phyloP scores from a whole-genome alignment of 768 basidiomycete genomes.

The Tricholoma sp. region DNA sequence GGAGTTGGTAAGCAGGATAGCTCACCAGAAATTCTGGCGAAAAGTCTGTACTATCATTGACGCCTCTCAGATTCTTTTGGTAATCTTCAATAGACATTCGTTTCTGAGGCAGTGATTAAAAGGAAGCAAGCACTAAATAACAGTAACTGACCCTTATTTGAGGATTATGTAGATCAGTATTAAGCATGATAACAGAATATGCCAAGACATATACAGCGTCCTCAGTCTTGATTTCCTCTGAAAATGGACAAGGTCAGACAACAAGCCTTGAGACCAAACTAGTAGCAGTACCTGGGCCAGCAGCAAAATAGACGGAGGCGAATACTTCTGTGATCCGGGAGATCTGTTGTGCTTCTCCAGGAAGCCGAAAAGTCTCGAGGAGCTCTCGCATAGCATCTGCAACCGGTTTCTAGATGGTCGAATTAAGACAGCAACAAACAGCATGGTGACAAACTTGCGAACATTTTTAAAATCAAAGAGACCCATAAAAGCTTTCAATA shows the following conservation, averaged over 20 bases:
- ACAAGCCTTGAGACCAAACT: not conserved
- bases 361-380: conserved; percentile 88
- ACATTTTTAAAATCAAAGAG: conserved; percentile 90
- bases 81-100: conserved; percentile 97
- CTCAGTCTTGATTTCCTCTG: conserved; percentile 84
- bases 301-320: conserved; percentile 84
- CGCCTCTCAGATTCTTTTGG: conserved; percentile 84
- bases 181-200: conserved; percentile 96
- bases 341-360: conserved; percentile 95
- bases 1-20: not conserved
- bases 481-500: conserved; percentile 82
- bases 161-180: conserved; percentile 95
- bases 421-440: not conserved
- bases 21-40: conserved; percentile 79
- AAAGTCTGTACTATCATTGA: conserved; percentile 84
- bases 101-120: conserved; percentile 53
- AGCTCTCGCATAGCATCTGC: conserved; percentile 96
- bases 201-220: conserved; percentile 94
- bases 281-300: conserved; percentile 66
- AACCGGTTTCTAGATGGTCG: conserved; percentile 67
- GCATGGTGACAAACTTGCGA: conserved; percentile 20
- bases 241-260: conserved; percentile 4
- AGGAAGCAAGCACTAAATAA: not conserved
- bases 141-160: conserved; percentile 67
- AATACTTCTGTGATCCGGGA: conserved; percentile 91